These are phyloP conservation scores for Ehretia macrophylla DNA, from an alignment of 257 asterid species.

Conservation along the genomic window DNA sequence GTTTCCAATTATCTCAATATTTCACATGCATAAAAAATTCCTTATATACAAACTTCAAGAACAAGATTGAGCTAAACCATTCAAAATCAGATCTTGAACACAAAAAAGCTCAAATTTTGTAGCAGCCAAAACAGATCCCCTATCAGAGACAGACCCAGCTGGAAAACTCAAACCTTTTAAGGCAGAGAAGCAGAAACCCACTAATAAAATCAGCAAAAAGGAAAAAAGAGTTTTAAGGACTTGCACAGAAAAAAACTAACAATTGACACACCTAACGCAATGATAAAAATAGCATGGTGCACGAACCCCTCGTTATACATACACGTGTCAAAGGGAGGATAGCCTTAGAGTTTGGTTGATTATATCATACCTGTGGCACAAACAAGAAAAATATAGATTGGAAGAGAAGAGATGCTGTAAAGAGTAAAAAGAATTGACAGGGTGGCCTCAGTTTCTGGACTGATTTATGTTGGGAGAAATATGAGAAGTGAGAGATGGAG, in stretches of 20 bases:
- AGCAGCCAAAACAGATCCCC: slow-evolving; percentile 14
- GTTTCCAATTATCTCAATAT: no score
- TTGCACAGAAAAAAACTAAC: no score
- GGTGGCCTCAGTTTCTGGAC: background rate
- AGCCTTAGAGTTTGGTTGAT: no score
- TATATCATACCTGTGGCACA: no score
- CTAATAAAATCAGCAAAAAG: background rate
- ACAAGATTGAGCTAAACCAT: background rate
- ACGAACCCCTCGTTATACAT: no score
- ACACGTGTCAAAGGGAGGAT: no score
- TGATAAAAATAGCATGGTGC: no score
- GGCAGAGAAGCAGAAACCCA: background rate
- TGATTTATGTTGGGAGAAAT: background rate
- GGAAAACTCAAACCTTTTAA: slow-evolving; percentile 3
- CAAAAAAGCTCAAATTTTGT: slow-evolving; percentile 2
- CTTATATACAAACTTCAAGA: background rate
- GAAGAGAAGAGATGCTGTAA: background rate
- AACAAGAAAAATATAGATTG: background rate
- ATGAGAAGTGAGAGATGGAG: background rate
- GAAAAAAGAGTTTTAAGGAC: background rate
- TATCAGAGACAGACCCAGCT: slow-evolving; percentile 11
- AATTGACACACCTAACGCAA: background rate
- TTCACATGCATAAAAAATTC: background rate
- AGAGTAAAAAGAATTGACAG: background rate
- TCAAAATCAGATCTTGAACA: slow-evolving; percentile 21